Conservation (phyloP, 495 filamentous ascomycete species). For the Wilcoxina mikolae region DNA sequence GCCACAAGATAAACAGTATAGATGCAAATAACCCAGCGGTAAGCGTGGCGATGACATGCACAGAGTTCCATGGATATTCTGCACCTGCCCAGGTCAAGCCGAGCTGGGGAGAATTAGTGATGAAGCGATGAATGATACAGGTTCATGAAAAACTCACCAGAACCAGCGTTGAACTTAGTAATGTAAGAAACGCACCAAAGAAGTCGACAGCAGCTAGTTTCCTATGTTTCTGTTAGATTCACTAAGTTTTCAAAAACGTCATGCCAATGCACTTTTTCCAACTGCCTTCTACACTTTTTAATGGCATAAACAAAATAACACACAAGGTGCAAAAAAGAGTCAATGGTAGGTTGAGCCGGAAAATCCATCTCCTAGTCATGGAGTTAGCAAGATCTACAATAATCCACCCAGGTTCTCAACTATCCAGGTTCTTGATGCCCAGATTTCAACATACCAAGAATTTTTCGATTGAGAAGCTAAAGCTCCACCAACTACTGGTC, state of each 20-base stretch:
- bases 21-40: conserved; percentile 34
- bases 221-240: conserved; percentile 12
- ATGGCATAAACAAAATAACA: conserved; percentile 40
- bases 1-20: conserved; percentile 37
- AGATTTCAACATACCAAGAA: conserved; percentile 16
- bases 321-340: conserved; percentile 33
- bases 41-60: conserved; percentile 37
- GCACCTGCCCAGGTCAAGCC: conserved; percentile 40
- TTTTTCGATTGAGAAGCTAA: conserved; percentile 31
- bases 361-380: conserved; percentile 38
- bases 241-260: neutral
- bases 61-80: conserved; percentile 37
- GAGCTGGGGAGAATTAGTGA: conserved; percentile 15
- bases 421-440: conserved; percentile 17
- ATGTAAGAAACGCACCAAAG: conserved; percentile 30
- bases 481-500: conserved; percentile 41
- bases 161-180: conserved; percentile 30
- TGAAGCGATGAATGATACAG: conserved; percentile 19
- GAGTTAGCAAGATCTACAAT: neutral
- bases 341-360: conserved; percentile 39
- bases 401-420: conserved; percentile 22
- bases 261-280: conserved; percentile 32
- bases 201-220: conserved; percentile 40
- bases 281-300: conserved; percentile 36
- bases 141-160: conserved; percentile 29